Percentiles rank a stretch among this genome's conserved stretches.
Conservation (phyloP, 176 grass and related monocot species). For the Panicum miliaceum region DNA sequence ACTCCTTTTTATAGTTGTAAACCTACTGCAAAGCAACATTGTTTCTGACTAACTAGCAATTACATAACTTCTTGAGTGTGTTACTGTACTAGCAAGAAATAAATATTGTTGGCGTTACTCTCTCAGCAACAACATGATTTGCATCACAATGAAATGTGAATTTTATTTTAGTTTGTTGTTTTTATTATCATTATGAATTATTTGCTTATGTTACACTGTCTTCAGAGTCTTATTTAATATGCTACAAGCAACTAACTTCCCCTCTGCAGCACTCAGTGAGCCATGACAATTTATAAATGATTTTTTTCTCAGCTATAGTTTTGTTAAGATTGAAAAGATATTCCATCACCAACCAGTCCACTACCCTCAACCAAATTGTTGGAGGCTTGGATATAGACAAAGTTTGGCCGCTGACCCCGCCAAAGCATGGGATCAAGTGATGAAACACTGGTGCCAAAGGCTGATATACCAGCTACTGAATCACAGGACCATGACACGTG, state of each 20-base stretch:
- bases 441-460: not conserved
- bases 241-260: not conserved
- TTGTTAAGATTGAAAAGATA: not conserved
- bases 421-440: not conserved
- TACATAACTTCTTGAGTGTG: not conserved
- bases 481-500: not conserved
- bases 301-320: not conserved
- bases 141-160: not conserved
- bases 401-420: not conserved
- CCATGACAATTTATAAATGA: not conserved
- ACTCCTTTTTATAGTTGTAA: conserved; percentile 9
- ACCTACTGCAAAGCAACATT: conserved; percentile 1
- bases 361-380: not conserved
- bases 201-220: not conserved
- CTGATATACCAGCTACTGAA: not conserved
- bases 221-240: not conserved
- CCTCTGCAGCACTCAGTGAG: not conserved
- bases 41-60: not conserved
- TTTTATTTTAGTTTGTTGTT: not conserved
- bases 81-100: conserved; percentile 17
- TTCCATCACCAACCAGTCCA: not conserved
- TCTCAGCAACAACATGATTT: not conserved
- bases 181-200: not conserved
- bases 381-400: not conserved
- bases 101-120: not conserved